Conservation (phyloP, 768 basidiomycete species). For the Leccinum sublutescens region DNA sequence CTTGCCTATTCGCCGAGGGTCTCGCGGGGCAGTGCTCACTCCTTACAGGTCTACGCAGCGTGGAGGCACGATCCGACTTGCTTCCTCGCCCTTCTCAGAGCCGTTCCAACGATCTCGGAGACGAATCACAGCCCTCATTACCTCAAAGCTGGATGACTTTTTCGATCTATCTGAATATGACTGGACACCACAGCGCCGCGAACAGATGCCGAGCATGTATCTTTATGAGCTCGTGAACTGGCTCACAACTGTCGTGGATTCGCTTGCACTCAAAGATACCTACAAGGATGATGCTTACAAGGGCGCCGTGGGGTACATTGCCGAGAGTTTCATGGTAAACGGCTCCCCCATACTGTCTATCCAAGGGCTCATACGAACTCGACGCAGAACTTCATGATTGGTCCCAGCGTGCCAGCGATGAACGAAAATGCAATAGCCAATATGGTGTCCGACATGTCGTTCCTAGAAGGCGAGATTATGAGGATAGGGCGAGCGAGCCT, state of each 20-base stretch:
- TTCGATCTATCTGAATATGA: conserved; percentile 95
- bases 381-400: conserved; percentile 70
- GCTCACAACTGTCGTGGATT: conserved; percentile 95
- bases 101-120: conserved; percentile 67
- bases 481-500: conserved; percentile 72
- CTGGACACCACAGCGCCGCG: conserved; percentile 75
- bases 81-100: conserved; percentile 60
- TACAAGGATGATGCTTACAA: conserved; percentile 91
- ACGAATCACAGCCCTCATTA: conserved; percentile 80
- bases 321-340: conserved; percentile 83
- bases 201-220: conserved; percentile 87
- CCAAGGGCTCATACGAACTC: conserved; percentile 4
- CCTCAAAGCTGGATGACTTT: conserved; percentile 91
- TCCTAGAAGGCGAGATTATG: conserved; percentile 84
- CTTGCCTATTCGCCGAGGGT: neutral
- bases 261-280: conserved; percentile 73
- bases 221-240: conserved; percentile 94
- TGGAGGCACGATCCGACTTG: conserved; percentile 77
- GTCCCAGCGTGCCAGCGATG: conserved; percentile 70
- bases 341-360: neutral
- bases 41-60: conserved; percentile 72
- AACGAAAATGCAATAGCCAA: conserved; percentile 91
- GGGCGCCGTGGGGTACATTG: conserved; percentile 85
- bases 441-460: conserved; percentile 80
- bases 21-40: conserved; percentile 5